These are phyloP conservation scores for Neurospora sublineolata DNA, from an alignment of 495 filamentous ascomycete genomes.

Conservation along the genomic window DNA sequence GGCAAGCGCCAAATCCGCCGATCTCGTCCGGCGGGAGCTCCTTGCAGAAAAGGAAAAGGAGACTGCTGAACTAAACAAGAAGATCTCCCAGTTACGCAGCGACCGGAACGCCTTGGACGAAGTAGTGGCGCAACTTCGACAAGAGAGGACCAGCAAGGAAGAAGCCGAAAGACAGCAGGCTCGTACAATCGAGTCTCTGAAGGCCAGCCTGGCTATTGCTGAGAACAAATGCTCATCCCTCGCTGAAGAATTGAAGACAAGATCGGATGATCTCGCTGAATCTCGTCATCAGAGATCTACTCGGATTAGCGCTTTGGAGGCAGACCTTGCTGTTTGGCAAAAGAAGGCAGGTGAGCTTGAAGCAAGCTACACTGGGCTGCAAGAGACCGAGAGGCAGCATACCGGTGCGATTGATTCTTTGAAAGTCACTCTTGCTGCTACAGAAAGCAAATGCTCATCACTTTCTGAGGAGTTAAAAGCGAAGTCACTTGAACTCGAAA, in stretches of 20 bases:
- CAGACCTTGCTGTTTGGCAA: conserved; percentile 1
- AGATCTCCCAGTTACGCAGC: conserved; percentile 1
- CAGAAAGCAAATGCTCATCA: neutral
- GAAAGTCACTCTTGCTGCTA: neutral
- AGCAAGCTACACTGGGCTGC: neutral
- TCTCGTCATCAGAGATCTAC: neutral
- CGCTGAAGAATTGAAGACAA: neutral
- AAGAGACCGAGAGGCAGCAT: neutral
- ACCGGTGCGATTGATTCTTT: neutral
- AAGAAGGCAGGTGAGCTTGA: conserved; percentile 1
- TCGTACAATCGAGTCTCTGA: conserved; percentile 4
- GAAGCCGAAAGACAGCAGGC: conserved; percentile 2
- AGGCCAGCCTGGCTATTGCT: conserved; percentile 1
- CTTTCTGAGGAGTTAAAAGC: neutral
- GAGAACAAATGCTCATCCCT: neutral
- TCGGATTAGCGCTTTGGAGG: neutral
- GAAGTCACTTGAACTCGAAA: neutral
- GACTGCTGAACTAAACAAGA: neutral
- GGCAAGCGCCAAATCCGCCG: neutral
- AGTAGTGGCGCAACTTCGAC: conserved; percentile 1
- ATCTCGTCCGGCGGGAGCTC: conserved; percentile 3
- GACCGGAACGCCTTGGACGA: neutral
- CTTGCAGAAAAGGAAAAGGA: conserved; percentile 6
- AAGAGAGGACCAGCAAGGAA: conserved; percentile 2
- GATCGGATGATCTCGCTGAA: neutral